Percentiles rank a stretch among this genome's conserved stretches.
phyloP scores from a whole-genome alignment of 2,329 filamentous ascomycete genomes.

The Calonectria pteridis region DNA sequence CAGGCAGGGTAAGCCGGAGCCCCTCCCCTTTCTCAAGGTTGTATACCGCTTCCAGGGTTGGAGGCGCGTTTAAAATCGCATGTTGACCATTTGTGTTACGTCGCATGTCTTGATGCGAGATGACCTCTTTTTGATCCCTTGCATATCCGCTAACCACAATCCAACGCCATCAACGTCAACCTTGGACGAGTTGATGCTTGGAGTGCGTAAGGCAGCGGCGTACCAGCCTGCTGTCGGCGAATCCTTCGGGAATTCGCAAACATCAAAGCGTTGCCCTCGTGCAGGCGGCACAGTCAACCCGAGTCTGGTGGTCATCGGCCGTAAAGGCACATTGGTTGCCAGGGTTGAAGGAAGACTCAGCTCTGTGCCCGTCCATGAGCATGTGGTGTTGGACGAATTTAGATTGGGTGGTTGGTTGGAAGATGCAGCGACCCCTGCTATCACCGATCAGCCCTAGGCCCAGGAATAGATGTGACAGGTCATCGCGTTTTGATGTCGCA shows the following conservation, averaged over 20 bases:
- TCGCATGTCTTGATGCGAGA: slow-evolving; percentile 22
- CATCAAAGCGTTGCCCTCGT: slow-evolving; percentile 12
- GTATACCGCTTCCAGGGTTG: background rate
- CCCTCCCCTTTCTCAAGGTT: background rate
- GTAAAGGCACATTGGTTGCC: slow-evolving; percentile 2
- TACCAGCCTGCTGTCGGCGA: slow-evolving; percentile 15
- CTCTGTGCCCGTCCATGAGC: background rate
- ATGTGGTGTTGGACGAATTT: background rate
- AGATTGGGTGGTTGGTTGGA: slow-evolving; percentile 18
- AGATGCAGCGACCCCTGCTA: slow-evolving; percentile 19
- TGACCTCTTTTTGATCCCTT: slow-evolving; percentile 17
- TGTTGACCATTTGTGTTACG: slow-evolving; percentile 25
- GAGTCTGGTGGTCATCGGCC: slow-evolving; percentile 3
- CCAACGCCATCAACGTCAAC: background rate
- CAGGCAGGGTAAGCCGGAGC: slow-evolving; percentile 11
- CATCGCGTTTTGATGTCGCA: slow-evolving; percentile 13
- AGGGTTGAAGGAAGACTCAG: slow-evolving; percentile 17
- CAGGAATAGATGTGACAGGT: slow-evolving; percentile 21
- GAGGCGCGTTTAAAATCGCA: slow-evolving; percentile 19
- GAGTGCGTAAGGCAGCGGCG: slow-evolving; percentile 9
- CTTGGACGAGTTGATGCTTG: slow-evolving; percentile 7
- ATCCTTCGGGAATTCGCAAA: slow-evolving; percentile 16
- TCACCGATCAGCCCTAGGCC: slow-evolving; percentile 18
- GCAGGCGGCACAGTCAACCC: slow-evolving; percentile 14
- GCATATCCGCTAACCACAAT: slow-evolving; percentile 17